A percentile compares a stretch with the other conserved stretches of the same genome.
Conservation (phyloP, 495 filamentous ascomycete species). For the Daldinia bambusicola region DNA sequence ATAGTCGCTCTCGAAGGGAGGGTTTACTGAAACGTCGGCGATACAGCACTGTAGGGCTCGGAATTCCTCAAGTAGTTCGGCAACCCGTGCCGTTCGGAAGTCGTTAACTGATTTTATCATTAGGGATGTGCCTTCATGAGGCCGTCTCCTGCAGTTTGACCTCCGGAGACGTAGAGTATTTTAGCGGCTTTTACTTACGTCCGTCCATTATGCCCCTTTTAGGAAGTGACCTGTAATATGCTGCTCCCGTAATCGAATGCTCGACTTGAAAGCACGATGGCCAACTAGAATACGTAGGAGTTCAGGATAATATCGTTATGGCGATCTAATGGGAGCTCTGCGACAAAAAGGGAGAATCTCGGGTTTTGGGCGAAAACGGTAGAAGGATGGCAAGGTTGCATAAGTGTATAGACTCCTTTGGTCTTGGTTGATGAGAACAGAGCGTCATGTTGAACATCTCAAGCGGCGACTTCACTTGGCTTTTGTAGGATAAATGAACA, state of each 20-base stretch:
- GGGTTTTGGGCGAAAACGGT: conserved; percentile 26
- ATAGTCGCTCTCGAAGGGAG: conserved; percentile 71
- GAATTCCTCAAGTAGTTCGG: conserved; percentile 87
- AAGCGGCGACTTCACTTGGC: conserved; percentile 39
- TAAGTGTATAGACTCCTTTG: conserved; percentile 37
- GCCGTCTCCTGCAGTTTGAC: conserved; percentile 21
- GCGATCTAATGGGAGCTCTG: conserved; percentile 21
- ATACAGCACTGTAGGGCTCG: conserved; percentile 84
- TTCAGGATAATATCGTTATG: conserved; percentile 18
- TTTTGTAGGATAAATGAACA: conserved; percentile 45
- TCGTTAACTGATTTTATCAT: conserved; percentile 74
- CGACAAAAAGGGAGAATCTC: conserved; percentile 24
- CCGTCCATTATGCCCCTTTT: conserved; percentile 46
- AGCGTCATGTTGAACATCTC: conserved; percentile 39
- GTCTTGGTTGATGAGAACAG: conserved; percentile 41
- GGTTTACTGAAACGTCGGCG: conserved; percentile 70
- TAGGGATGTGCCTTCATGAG: conserved; percentile 39
- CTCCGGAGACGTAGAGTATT: conserved; percentile 15
- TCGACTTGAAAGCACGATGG: conserved; percentile 16
- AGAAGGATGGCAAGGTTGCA: conserved; percentile 39
- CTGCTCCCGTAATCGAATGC: conserved; percentile 14
- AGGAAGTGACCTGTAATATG: conserved; percentile 23
- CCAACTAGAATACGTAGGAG: conserved; percentile 16
- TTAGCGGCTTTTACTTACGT: conserved; percentile 44
- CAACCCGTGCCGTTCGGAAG: conserved; percentile 80